These are phyloP conservation scores for Blastobotrys arbuscula DNA, from an alignment of 1,139 yeast genomes.

Conservation along the genomic window DNA sequence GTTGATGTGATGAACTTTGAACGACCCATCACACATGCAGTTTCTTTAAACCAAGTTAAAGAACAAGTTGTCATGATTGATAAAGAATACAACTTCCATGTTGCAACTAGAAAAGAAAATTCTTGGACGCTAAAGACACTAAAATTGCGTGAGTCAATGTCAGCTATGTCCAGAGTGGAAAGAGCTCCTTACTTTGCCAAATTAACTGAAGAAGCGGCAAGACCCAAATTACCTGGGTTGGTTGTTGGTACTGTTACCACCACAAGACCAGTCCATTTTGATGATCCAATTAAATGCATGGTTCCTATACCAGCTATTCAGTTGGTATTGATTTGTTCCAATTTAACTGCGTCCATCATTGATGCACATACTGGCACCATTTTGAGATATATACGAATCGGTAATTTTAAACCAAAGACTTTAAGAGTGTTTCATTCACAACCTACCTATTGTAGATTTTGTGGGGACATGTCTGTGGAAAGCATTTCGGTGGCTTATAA, in stretches of 20 bases:
- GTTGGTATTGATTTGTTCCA: slow-evolving; percentile 27
- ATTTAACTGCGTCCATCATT: slow-evolving; percentile 38
- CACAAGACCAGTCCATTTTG: slow-evolving; percentile 18
- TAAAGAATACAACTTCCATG: slow-evolving; percentile 42
- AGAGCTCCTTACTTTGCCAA: slow-evolving; percentile 1
- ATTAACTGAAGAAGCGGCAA: neutral
- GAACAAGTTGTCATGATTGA: slow-evolving; percentile 62
- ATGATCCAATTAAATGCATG: slow-evolving; percentile 18
- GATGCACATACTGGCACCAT: slow-evolving; percentile 74
- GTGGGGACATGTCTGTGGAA: slow-evolving; percentile 80
- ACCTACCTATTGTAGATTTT: slow-evolving; percentile 83
- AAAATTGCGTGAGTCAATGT: slow-evolving; percentile 38
- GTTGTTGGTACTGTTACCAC: slow-evolving; percentile 10
- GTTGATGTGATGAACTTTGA: neutral
- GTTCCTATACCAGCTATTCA: slow-evolving; percentile 31
- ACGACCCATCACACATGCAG: neutral
- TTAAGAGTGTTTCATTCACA: slow-evolving; percentile 71
- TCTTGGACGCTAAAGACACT: slow-evolving; percentile 57
- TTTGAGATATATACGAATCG: slow-evolving; percentile 51
- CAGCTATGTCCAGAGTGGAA: slow-evolving; percentile 7
- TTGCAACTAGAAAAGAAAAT: slow-evolving; percentile 60
- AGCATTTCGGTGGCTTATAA: slow-evolving; percentile 69
- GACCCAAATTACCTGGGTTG: slow-evolving; percentile 5
- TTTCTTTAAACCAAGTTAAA: neutral
- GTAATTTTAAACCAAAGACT: slow-evolving; percentile 54